phyloP scores from a whole-genome alignment of 306 rosid species.

The Sicyos baderoa region DNA sequence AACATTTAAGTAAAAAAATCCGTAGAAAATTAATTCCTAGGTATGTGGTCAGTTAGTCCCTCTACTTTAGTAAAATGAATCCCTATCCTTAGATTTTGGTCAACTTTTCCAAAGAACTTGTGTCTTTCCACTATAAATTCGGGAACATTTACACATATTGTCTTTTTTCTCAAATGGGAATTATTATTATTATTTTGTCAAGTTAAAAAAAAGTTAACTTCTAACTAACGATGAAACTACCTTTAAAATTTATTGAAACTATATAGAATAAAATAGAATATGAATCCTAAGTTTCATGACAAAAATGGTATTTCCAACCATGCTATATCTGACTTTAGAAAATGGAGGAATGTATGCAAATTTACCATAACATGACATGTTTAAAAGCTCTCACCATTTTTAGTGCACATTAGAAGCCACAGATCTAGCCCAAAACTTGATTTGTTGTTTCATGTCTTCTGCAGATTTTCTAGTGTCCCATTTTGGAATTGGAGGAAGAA shows the following conservation, averaged over 20 bases:
- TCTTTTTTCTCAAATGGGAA: too few species aligned
- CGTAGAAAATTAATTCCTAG: too few species aligned
- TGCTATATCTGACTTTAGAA: neutral
- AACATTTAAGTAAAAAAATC: too few species aligned
- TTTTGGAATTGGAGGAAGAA: constrained; percentile 51
- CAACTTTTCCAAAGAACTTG: too few species aligned
- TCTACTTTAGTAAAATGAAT: too few species aligned
- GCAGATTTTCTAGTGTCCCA: constrained; percentile 42
- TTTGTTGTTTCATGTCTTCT: constrained; percentile 58
- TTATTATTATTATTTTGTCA: neutral
- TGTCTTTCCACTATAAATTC: too few species aligned
- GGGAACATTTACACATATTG: too few species aligned
- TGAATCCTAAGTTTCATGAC: neutral
- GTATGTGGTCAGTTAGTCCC: too few species aligned
- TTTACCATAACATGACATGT: neutral
- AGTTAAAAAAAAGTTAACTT: neutral
- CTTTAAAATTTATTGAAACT: too few species aligned
- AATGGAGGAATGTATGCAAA: neutral
- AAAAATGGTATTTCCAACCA: too few species aligned
- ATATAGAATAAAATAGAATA: too few species aligned
- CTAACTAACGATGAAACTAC: neutral
- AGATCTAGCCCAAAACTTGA: constrained; percentile 88
- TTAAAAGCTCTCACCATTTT: neutral
- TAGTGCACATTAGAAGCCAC: constrained; percentile 60
- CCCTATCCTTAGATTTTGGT: too few species aligned